Evolutionary conservation across 306 rosid genomes (phyloP).

Genomic region (Cotoneaster glaucophyllus): DNA sequence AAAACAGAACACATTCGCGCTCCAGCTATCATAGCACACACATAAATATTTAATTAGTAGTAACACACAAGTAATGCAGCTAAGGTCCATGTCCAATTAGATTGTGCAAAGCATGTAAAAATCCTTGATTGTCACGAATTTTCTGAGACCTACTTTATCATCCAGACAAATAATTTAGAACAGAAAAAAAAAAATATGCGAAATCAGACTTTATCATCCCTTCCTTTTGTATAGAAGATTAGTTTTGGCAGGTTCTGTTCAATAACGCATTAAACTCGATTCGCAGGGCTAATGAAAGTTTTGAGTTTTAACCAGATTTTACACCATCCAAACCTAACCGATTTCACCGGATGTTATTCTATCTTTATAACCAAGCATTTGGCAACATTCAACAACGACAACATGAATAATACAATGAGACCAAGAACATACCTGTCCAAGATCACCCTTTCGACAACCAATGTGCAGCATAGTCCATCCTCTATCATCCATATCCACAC

Average conservation of each 20-base stretch:
- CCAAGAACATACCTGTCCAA: conserved; percentile 40
- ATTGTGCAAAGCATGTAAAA: too few species aligned
- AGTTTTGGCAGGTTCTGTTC: neutral
- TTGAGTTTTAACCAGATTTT: neutral
- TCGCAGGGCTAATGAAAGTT: neutral
- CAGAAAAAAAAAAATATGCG: neutral
- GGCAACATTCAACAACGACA: neutral
- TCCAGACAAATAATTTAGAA: neutral
- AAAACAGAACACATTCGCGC: neutral
- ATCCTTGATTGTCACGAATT: neutral
- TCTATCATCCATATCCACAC: conserved; percentile 61
- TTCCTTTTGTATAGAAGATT: neutral
- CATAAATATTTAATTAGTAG: neutral
- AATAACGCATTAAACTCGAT: neutral
- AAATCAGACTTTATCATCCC: neutral
- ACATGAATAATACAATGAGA: neutral
- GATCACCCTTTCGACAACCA: conserved; percentile 69
- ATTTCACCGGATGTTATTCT: neutral
- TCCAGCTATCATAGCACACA: too few species aligned
- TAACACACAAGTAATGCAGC: neutral
- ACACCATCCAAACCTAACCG: neutral
- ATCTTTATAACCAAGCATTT: neutral
- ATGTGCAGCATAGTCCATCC: conserved; percentile 87
- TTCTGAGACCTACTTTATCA: neutral
- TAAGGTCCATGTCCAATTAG: neutral